Evolutionary conservation across 1,284 basidiomycete genomes (phyloP).

Genomic region (Fistulinella staudtii): DNA sequence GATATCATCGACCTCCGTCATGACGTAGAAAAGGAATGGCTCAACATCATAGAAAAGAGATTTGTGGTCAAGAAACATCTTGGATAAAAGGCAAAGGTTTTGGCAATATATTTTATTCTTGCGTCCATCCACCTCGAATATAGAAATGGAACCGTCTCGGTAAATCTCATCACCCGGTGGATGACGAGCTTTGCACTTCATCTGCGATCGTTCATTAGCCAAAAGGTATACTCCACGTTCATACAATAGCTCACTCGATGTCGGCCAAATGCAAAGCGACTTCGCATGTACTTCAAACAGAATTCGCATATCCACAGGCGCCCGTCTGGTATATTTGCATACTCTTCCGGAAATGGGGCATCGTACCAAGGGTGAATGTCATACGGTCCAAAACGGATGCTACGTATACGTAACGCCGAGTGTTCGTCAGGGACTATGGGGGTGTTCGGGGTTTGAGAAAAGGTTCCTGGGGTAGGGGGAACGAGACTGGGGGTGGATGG

Average conservation of each 20-base stretch:
- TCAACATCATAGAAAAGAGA: constrained; percentile 99
- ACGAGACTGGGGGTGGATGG: constrained; percentile 40
- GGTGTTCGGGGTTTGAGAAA: constrained; percentile 26
- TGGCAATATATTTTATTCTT: constrained; percentile 99
- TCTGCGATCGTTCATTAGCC: constrained; percentile 41
- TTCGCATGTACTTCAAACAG: constrained; percentile 99
- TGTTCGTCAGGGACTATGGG: constrained; percentile 29
- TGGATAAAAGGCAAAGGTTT: constrained; percentile 97
- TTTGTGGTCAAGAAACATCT: constrained; percentile 99
- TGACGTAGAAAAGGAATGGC: constrained; percentile 98
- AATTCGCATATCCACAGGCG: constrained; percentile 96
- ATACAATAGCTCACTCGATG: constrained; percentile 65
- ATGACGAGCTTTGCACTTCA: constrained; percentile 93
- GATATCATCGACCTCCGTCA: constrained; percentile 86
- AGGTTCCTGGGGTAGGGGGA: constrained; percentile 35
- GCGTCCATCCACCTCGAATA: constrained; percentile 97
- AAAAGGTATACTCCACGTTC: constrained; percentile 9
- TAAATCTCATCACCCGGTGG: constrained; percentile 99
- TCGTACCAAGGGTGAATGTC: constrained; percentile 99
- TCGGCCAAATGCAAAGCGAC: constrained; percentile 80
- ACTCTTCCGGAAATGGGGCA: constrained; percentile 98
- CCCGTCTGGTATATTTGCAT: constrained; percentile 90
- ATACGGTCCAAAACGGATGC: constrained; percentile 89
- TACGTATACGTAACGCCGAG: constrained; percentile 66
- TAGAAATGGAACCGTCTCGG: constrained; percentile 81